These are phyloP conservation scores for Spergularia marina DNA, from an alignment of 148 eudicot species.

Conservation along the genomic window DNA sequence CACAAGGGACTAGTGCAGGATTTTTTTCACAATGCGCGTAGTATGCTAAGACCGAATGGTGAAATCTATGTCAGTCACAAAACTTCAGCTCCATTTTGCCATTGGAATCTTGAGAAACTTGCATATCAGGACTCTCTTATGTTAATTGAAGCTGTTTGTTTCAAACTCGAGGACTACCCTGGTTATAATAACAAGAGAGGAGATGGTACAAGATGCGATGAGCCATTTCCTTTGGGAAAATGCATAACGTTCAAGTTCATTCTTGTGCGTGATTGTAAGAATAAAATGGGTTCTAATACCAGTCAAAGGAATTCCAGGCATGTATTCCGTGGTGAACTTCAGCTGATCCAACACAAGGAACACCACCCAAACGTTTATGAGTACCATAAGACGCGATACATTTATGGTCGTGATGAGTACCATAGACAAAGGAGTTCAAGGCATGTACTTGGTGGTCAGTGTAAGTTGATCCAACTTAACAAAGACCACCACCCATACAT, in stretches of 20 bases:
- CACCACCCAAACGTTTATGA: not conserved
- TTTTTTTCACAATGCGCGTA: conserved; percentile 52
- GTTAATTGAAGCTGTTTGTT: conserved; percentile 29
- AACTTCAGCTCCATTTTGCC: conserved; percentile 37
- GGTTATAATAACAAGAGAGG: conserved; percentile 75
- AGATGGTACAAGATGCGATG: conserved; percentile 37
- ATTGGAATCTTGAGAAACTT: conserved; percentile 51
- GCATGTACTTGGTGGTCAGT: too few relatives aligned
- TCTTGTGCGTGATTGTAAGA: not conserved
- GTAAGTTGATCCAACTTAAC: too few relatives aligned
- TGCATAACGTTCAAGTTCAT: conserved; percentile 53
- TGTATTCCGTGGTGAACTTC: not conserved
- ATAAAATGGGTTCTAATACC: not conserved
- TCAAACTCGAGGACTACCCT: conserved; percentile 48
- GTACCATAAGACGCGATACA: too few relatives aligned
- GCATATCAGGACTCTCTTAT: conserved; percentile 31
- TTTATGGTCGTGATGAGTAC: too few relatives aligned
- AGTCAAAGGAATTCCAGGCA: not conserved
- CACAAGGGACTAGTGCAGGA: conserved; percentile 44
- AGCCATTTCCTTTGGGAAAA: conserved; percentile 53
- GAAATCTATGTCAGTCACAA: conserved; percentile 69
- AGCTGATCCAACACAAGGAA: not conserved
- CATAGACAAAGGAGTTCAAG: too few relatives aligned
- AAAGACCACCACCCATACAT: too few relatives aligned
- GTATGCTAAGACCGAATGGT: conserved; percentile 44